phyloP scores from a whole-genome alignment of 140 eudicot genomes.

The Ambrosia hybrid region DNA sequence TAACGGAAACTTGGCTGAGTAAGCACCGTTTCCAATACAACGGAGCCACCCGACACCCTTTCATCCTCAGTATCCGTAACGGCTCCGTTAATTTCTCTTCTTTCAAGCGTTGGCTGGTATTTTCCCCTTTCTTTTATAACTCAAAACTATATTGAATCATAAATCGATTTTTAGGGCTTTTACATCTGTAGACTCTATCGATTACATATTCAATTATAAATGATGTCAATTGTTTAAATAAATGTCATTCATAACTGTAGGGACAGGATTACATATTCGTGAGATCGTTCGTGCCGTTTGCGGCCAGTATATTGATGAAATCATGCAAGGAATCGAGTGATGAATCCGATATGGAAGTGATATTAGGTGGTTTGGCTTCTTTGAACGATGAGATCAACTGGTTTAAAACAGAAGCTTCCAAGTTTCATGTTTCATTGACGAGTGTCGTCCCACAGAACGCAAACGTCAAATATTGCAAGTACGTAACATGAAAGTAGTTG shows the following conservation, averaged over 20 bases:
- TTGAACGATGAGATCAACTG: conserved; percentile 75
- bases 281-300: conserved; percentile 73
- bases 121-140: background rate
- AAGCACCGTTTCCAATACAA: conserved; percentile 49
- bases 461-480: conserved; percentile 80
- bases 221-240: background rate
- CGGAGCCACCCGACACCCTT: conserved; percentile 80
- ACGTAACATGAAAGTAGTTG: background rate
- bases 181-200: background rate
- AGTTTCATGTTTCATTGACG: conserved; percentile 58
- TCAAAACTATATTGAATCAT: too few relatives aligned
- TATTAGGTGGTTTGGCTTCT: conserved; percentile 84
- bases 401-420: conserved; percentile 83
- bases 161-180: conserved; percentile 15
- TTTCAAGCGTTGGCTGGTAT: conserved; percentile 87
- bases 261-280: conserved; percentile 89
- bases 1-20: conserved; percentile 56
- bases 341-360: conserved; percentile 56
- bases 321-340: conserved; percentile 66
- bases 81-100: conserved; percentile 65
- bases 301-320: conserved; percentile 67
- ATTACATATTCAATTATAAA: background rate
- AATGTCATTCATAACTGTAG: conserved; percentile 37
- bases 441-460: conserved; percentile 61
- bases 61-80: conserved; percentile 57